Base-by-base conservation (phyloP, 73 alveolate genomes). In the Strombidium stylifer region DNA sequence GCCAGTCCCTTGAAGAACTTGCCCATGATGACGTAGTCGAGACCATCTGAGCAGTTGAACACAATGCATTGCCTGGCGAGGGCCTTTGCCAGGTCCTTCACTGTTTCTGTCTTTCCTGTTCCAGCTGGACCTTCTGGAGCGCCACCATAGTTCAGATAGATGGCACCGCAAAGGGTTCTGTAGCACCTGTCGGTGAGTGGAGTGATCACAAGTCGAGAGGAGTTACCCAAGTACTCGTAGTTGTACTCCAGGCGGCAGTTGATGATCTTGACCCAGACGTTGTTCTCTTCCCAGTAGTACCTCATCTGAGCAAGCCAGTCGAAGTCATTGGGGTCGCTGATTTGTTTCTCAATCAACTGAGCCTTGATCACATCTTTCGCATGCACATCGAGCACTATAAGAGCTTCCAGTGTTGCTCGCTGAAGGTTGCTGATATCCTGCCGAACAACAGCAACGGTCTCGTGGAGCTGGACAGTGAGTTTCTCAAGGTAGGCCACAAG, bases 51-150 rank as follows among this genome's bases (percentile, higher is more conserved):
- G 50, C 99, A 94, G 65, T 92, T 92, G 83, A 90, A 94, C 55
- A 94, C 99, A 26, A 93, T 93, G 76, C 98, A 89, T 73, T 82
- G 80, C 82, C 97, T 88, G 26, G 97, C 97, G 34, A 93, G 72
- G 2, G 97, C 97, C 62, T 94, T 93, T 37, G 99, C 97, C 49
- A 96, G 84, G 86, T 94, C 99, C 81, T 96, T 96, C 53, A 96
- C 98, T 27, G 99, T 95, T 75, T 96, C 99, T 0, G 99, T 96
- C 87, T 96, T 96, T 27, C 94, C 99, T 48, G 92, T 94, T 61
- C 99, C 99, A 35, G 98, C 98, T 24, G 98, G 99, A 44, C 99
- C 98, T 35, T 91, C 99, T 15, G 98, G 99, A 25, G 98, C 97
- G 23, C 98, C 98, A 7, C 99, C 99, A 58, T 82, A 75, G 62